These are phyloP conservation scores for Kwoniella pini DNA, from an alignment of 768 basidiomycete genomes.

Conservation along the genomic window DNA sequence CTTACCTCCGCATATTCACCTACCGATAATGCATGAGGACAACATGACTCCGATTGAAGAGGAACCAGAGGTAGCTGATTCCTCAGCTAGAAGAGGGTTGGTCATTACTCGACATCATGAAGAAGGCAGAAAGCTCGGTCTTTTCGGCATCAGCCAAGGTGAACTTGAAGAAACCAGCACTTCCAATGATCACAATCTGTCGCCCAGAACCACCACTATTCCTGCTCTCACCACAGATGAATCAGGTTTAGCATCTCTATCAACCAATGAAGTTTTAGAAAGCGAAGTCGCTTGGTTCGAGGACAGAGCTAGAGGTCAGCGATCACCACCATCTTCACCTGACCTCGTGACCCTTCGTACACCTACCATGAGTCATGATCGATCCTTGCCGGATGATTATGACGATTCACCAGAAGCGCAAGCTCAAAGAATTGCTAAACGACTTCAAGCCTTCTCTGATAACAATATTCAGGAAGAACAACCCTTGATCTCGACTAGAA, in stretches of 20 bases:
- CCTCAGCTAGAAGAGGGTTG: slow-evolving; percentile 20
- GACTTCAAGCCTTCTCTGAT: slow-evolving; percentile 34
- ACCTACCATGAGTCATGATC: slow-evolving; percentile 19
- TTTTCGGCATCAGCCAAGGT: slow-evolving; percentile 25
- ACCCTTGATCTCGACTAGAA: slow-evolving; percentile 39
- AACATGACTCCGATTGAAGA: slow-evolving; percentile 19
- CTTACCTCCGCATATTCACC: slow-evolving; percentile 17
- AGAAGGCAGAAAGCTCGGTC: slow-evolving; percentile 38
- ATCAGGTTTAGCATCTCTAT: slow-evolving; percentile 30
- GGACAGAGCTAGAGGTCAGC: slow-evolving; percentile 8
- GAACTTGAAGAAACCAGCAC: slow-evolving; percentile 20
- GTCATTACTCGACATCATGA: slow-evolving; percentile 32
- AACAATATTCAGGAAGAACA: slow-evolving; percentile 21
- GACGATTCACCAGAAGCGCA: slow-evolving; percentile 19
- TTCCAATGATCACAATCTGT: slow-evolving; percentile 11
- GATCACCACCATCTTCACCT: slow-evolving; percentile 23
- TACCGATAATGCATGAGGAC: slow-evolving; percentile 11
- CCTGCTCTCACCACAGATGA: slow-evolving; percentile 32
- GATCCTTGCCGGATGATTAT: slow-evolving; percentile 9
- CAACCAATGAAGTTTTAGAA: slow-evolving; percentile 37
- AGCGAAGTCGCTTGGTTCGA: slow-evolving; percentile 46
- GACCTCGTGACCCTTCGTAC: slow-evolving; percentile 28
- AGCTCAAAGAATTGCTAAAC: slow-evolving; percentile 24
- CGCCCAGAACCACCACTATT: slow-evolving; percentile 30
- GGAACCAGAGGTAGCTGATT: slow-evolving; percentile 5